phyloP scores from a whole-genome alignment of 1,284 basidiomycete species.

The Ceratobasidium sp. region DNA sequence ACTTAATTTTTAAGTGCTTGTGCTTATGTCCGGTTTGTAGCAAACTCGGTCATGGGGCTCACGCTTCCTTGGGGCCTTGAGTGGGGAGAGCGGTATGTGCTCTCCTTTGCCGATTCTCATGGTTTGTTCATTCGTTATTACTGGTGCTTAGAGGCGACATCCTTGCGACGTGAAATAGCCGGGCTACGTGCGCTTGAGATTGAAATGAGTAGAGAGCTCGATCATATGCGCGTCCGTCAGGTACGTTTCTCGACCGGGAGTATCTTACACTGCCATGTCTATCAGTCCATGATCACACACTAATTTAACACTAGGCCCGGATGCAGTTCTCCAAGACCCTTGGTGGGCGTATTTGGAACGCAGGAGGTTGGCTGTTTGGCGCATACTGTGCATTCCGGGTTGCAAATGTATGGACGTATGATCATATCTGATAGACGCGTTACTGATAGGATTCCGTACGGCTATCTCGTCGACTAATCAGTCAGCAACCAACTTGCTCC shows the following conservation, averaged over 20 bases:
- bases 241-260: no score
- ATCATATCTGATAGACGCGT: neutral
- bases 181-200: constrained; percentile 71
- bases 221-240: constrained; percentile 57
- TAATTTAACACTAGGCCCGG: constrained; percentile 46
- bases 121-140: constrained; percentile 45
- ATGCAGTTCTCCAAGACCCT: constrained; percentile 62
- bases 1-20: constrained; percentile 44
- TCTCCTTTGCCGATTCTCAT: constrained; percentile 1
- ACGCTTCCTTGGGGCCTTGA: constrained; percentile 54
- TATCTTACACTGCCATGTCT: neutral
- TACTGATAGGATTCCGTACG: neutral
- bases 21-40: constrained; percentile 41
- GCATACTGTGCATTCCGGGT: constrained; percentile 71
- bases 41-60: constrained; percentile 46
- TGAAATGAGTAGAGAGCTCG: constrained; percentile 68
- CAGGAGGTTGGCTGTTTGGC: constrained; percentile 63
- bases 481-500: constrained; percentile 18
- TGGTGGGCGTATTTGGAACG: constrained; percentile 58
- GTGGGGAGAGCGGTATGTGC: constrained; percentile 57
- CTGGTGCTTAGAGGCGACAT: constrained; percentile 47
- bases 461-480: neutral
- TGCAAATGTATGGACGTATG: constrained; percentile 58
- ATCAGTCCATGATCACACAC: neutral
- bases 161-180: constrained; percentile 59